Base-by-base conservation (phyloP, 768 basidiomycete genomes). In the Boletus vermiculosoides region DNA sequence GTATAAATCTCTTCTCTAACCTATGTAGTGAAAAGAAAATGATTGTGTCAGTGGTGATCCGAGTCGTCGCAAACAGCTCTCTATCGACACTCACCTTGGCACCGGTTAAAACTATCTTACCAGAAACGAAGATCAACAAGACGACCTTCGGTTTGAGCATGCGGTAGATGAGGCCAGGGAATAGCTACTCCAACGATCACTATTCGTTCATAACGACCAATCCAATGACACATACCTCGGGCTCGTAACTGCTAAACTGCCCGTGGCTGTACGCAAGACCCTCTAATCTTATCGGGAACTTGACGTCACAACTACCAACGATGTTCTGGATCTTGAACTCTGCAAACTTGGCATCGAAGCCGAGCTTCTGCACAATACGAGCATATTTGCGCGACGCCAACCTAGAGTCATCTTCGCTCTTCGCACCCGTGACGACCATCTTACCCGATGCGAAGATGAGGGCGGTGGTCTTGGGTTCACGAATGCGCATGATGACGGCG, bases 321-420 rank as follows among this genome's bases (percentile, higher is more conserved):
- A 98, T 98, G 74, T 98, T 99, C 80, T 98, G 96, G 50, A 98
- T 98, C 78, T 98, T 99, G 80, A 98, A 98, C 74, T 99, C 96
- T 40, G 92, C 93, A 74, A 98, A 98, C 77, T 98, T 98, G 66
- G 96, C 95, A 61, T 98, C 96, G 75, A 99, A 99, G 30, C 97
- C 97, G 52, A 98, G 87, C 76, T 99, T 98, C 80, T 98, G 97
- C 40, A 99, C 94, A 70, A 99, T 99, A 51, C 97, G 88, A 45
- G 97, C 97, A 75, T 98, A 98, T 77, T 99, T 99, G 71, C 96
- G 88, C 65, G 94, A 96, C 50, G 97, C 96, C 59, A 98, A 78
- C 50, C 95, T 85, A 66, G 94, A 95, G 69, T 99, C 95, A 73
- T 98, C 96, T 75, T 98, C 96, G 33, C 92, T 94, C 82, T 98